Evolutionary conservation across 106 monocot genomes (phyloP), one percentile per base, ranked within the genome.

Genomic region (Dendrobium chrysotoxum): DNA sequence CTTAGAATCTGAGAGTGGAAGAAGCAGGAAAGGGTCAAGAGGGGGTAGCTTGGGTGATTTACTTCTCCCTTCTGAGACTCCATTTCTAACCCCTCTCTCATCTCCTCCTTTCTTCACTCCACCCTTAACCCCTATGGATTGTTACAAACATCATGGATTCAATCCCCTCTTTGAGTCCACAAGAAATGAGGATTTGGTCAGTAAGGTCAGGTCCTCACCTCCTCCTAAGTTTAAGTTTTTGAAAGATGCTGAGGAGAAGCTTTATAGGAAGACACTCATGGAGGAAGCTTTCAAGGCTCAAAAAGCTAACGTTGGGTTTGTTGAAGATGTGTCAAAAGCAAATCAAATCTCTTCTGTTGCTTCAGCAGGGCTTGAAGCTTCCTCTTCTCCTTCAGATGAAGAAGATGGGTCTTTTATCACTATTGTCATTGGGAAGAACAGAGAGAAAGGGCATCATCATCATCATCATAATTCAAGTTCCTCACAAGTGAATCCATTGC

Each of bases 201-300:
- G 40, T 57, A 46, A 73, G 53, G 64, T 67, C 40, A 55, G 47
- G 53, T 53, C 77, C 25, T 53, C 77, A 11, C 93, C 96, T 0
- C 93, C 96, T 23, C 96, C 96, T 8, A 90, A 89, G 89, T 89
- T 97, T 82, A 90, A 94, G 85, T 97, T 97, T 76, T 74, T 97
- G 82, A 94, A 84, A 82, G 96, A 97, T 53, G 96, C 96, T 1
- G 96, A 97, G 80, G 94, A 97, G 82, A 97, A 97, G 87, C 85
- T 94, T 40, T 86, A 89, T 77, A 90, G 83, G 82, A 93, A 76
- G 79, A 86, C 85, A 72, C 39, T 94, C 50, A 82, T 77, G 77
- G 95, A 95, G 31, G 92, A 92, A 41, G 88, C 90, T 2, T 15
- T 79, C 66, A 91, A 92, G 61, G 39, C 61, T 72, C 72, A 72